Percentiles rank a stretch among this genome's conserved stretches.
Conservation (phyloP, 164 flowering plant genomes). For the Stephania japonica region DNA sequence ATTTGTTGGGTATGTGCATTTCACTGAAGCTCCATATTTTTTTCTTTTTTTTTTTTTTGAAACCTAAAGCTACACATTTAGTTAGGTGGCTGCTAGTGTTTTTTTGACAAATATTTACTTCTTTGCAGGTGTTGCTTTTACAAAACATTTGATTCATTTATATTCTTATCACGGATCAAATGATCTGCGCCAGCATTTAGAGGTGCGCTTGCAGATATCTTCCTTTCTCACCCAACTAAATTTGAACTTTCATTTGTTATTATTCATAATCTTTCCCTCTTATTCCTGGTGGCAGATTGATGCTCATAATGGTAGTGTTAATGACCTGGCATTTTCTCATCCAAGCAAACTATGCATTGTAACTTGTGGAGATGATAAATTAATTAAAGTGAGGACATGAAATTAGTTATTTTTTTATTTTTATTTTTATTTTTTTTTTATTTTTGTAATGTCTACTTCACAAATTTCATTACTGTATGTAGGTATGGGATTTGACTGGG, state of each 20-base stretch:
- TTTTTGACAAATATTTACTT: constrained; percentile 15
- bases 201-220: constrained; percentile 39
- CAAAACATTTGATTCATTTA: constrained; percentile 72
- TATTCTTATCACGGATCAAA: constrained; percentile 54
- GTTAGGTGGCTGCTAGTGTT: constrained; percentile 5
- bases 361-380: constrained; percentile 83
- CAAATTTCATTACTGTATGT: constrained; percentile 10
- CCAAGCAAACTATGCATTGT: constrained; percentile 76
- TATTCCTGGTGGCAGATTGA: constrained; percentile 51
- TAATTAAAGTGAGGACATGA: constrained; percentile 53
- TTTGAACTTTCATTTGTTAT: background rate
- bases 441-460: background rate
- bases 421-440: background rate
- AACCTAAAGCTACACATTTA: background rate
- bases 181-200: constrained; percentile 62
- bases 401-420: background rate
- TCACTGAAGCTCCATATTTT: background rate
- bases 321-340: constrained; percentile 81
- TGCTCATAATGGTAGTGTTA: constrained; percentile 81
- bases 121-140: constrained; percentile 69
- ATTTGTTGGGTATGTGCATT: constrained; percentile 50
- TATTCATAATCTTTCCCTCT: background rate
- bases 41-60: no score
- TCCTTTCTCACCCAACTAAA: background rate
- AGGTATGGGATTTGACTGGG: constrained; percentile 89